Evolutionary conservation across 768 basidiomycete species (phyloP), one percentile per base, ranked within the genome.

Genomic region (Mycena epipterygia): DNA sequence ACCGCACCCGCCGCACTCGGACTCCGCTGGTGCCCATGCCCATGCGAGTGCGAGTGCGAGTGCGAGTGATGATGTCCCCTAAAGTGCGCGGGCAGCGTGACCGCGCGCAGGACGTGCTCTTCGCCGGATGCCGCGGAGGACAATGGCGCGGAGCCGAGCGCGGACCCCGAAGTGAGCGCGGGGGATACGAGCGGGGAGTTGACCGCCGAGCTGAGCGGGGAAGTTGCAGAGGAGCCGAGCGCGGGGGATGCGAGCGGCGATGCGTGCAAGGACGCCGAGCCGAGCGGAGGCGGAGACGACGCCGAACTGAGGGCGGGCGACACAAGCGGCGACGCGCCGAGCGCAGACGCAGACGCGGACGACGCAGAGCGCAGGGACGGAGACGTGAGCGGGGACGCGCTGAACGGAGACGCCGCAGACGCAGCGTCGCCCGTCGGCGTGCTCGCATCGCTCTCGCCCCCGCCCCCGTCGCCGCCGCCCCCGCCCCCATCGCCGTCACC

Each of bases 401-500:
- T 6, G 33, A 33, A 17, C 52, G 41, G 9, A 19, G 51, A n/a
- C 41, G 32, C 30, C 37, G 52, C 19, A 5, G 19, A 9, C 48
- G 29, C 11, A 44, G 37, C 59, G 39, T 48, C 61, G 21, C 37
- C 25, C 17, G 66, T 68, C 1, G 61, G 67, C 59, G 67, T 68
- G 41, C 67, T 60, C 33, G 29, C 58, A 9, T 41, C 49, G 56
- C 9, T 30, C 35, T 2, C 29, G 37, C 9, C 42, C 23, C 23
- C 39, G n/a, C 5, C 37, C 48, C 21, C 17, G 32, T 39, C 51
- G 27, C 57, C 73, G 29, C 44, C 58, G 48, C 37, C 21, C 76
- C 80, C 64, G 85, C 81, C 75, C 89, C 90, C 73, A 87, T 83
- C 32, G 13, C 64, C 35, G 71, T 59, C 44, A 56, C 48, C 32